Evolutionary conservation across 2,329 filamentous ascomycete genomes (phyloP).

Genomic region (Ascochyta fabae): DNA sequence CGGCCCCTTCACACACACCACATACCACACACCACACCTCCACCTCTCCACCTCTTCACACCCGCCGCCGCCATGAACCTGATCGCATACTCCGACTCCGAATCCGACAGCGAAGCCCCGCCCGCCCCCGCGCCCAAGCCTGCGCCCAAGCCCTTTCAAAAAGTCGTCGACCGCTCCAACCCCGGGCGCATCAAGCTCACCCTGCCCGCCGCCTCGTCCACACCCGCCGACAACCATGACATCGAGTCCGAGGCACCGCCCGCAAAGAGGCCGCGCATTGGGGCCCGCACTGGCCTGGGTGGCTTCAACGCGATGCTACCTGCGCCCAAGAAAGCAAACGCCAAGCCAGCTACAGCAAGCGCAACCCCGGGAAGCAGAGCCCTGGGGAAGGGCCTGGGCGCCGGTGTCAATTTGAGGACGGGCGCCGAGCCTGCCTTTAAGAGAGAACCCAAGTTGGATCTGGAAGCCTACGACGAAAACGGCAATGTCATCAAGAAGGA

Average conservation of each 20-base stretch:
- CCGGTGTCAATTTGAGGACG: constrained; percentile 78
- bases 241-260: constrained; percentile 58
- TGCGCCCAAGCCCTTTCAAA: constrained; percentile 69
- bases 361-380: constrained; percentile 41
- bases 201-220: constrained; percentile 64
- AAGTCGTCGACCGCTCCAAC: constrained; percentile 81
- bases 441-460: constrained; percentile 59
- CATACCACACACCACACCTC: background rate
- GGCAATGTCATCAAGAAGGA: constrained; percentile 40
- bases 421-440: constrained; percentile 83
- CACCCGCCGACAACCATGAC: constrained; percentile 48
- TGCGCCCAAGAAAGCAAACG: constrained; percentile 70
- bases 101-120: constrained; percentile 66
- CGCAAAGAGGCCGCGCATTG: constrained; percentile 72
- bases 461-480: constrained; percentile 46
- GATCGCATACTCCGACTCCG: constrained; percentile 84
- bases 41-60: constrained; percentile 1
- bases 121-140: constrained; percentile 48
- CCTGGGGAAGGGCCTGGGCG: constrained; percentile 51
- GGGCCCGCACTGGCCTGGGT: constrained; percentile 70
- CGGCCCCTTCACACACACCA: constrained; percentile 10
- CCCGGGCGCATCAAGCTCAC: constrained; percentile 84
- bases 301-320: constrained; percentile 89
- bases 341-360: constrained; percentile 31
- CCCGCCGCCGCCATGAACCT: constrained; percentile 67